Base-by-base conservation (phyloP, 768 basidiomycete species). In the Podaxis sp. region DNA sequence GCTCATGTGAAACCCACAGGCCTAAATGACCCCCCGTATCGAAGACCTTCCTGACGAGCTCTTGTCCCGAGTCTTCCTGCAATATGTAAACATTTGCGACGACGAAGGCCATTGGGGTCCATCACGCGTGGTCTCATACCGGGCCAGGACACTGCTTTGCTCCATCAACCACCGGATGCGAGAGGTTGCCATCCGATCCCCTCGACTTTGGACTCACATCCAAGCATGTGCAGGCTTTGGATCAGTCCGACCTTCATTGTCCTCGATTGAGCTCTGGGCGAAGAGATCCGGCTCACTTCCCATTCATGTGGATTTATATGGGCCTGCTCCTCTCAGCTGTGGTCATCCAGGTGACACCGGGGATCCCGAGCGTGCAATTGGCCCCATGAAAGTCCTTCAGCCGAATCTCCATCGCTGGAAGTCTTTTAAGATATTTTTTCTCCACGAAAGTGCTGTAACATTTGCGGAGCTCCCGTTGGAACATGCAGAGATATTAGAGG, bases 1-100 rank as follows among this genome's bases (percentile, higher is more conserved):
- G 33, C 33, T 33, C 33, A 33, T 33, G 33, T 33, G 33, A 33
- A 33, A 10, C 33, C 1, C 33, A 33, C 33, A 33, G 33, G 33
- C 33, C 33, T 10, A 33, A 33, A 33, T 33, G 33, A 33, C 33
- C 33, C 33, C 8, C 33, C 3, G 33, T 33, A 33, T 33, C 10
- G 33, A 33, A 33, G 49, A 50, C 49, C 22, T 56, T 38, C 54
- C 54, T 6, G 26, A 56, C 12, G 54, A 56, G 54, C 36, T 56
- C 15, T 20, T 56, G 38, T 37, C 22, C 7, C 22, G 38, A 40
- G 20, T 56, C 7, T 56, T 56, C 54, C 11, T 38, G 3, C 20
- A 41, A 8, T 56, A 38, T 26, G n/a, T 24, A 20, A 40, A 56
- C n/a, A 20, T 13, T 5, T 24, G 38, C 54, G 37, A 56, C 7